Evolutionary conservation across 2,329 filamentous ascomycete species (phyloP).

Genomic region (Elsinoe necatrix): DNA sequence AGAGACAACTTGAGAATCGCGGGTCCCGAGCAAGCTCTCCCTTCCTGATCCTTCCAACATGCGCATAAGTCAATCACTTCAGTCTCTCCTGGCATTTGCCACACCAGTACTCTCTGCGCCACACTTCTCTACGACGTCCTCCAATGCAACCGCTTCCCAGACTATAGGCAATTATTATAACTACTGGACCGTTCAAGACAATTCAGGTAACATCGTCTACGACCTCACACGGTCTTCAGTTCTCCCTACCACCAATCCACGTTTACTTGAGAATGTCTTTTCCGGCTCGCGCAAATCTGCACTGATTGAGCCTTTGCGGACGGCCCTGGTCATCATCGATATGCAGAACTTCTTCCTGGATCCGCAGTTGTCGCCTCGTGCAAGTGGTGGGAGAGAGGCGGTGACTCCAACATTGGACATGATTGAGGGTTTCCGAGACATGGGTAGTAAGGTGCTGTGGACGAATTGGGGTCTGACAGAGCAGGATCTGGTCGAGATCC

Average conservation of each 20-base stretch:
- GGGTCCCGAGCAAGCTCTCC: neutral
- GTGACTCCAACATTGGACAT: constrained; percentile 26
- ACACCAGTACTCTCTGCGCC: neutral
- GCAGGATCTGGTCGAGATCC: constrained; percentile 27
- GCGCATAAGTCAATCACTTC: neutral
- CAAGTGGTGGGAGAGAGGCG: constrained; percentile 19
- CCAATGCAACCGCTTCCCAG: constrained; percentile 15
- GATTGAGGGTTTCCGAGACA: constrained; percentile 24
- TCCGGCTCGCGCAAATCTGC: constrained; percentile 23
- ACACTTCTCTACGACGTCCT: neutral
- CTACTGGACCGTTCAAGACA: constrained; percentile 24
- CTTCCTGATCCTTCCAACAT: neutral
- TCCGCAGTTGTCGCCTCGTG: constrained; percentile 23
- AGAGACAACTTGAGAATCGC: too few species aligned
- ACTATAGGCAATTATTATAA: constrained; percentile 30
- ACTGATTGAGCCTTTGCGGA: constrained; percentile 24
- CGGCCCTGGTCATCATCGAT: constrained; percentile 26
- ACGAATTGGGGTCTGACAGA: constrained; percentile 27
- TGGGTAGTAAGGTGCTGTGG: constrained; percentile 26
- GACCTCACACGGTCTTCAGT: constrained; percentile 28
- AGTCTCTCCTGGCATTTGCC: neutral
- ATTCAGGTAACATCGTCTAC: constrained; percentile 21
- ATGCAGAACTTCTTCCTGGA: constrained; percentile 30
- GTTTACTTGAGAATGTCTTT: constrained; percentile 24
- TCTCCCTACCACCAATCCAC: constrained; percentile 24